Evolutionary conservation across 805 yeast genomes (phyloP).

Genomic region (Starmera quercuum): DNA sequence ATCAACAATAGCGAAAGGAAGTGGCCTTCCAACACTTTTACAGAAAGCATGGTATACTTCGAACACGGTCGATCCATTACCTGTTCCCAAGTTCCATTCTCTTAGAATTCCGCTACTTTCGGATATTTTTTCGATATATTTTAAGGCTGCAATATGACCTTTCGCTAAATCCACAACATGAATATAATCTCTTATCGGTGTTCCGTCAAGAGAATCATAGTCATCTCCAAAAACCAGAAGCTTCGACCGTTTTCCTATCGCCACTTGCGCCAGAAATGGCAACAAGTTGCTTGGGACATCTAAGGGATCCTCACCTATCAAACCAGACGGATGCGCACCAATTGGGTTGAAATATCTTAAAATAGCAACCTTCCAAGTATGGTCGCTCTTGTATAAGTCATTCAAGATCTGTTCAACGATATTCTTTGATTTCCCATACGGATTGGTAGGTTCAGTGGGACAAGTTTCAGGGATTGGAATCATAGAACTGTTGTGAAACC

Average conservation of each 20-base stretch:
- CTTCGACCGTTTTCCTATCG: conserved; percentile 56
- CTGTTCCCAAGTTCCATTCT: conserved; percentile 83
- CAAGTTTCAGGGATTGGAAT: conserved; percentile 76
- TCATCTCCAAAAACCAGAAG: conserved; percentile 73
- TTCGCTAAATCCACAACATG: conserved; percentile 75
- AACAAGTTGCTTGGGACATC: conserved; percentile 72
- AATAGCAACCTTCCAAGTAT: conserved; percentile 46
- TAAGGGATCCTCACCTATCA: conserved; percentile 71
- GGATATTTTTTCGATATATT: conserved; percentile 37
- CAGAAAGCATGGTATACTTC: conserved; percentile 63
- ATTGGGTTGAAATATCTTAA: conserved; percentile 78
- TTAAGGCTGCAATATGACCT: conserved; percentile 70
- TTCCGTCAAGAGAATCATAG: conserved; percentile 66
- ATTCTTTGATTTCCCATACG: conserved; percentile 69
- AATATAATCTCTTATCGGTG: conserved; percentile 76
- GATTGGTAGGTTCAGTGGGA: conserved; percentile 68
- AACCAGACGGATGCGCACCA: conserved; percentile 80
- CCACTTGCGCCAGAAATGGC: conserved; percentile 74
- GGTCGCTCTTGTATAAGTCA: conserved; percentile 42
- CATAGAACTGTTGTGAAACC: no score
- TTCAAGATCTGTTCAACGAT: conserved; percentile 54
- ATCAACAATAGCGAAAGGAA: conserved; percentile 58
- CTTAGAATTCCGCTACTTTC: conserved; percentile 43
- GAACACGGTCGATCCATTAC: conserved; percentile 70
- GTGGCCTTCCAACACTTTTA: conserved; percentile 52